Conservation (phyloP, 2,329 filamentous ascomycete species). For the Aspergillus pseudotamarii region DNA sequence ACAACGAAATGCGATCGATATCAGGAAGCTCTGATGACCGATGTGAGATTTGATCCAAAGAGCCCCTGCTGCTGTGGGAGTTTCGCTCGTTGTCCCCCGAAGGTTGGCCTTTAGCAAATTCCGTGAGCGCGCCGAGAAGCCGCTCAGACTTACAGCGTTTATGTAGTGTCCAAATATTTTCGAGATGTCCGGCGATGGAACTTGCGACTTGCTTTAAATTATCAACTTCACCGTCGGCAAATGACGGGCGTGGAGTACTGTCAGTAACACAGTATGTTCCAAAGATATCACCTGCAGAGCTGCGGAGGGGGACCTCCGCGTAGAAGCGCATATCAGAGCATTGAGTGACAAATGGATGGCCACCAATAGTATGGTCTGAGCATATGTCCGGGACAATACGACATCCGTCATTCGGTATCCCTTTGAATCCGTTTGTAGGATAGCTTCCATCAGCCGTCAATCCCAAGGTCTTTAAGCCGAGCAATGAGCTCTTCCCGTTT, state of each 20-base stretch:
- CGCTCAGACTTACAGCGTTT: constrained; percentile 57
- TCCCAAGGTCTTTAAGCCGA: constrained; percentile 21
- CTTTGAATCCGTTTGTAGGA: background rate
- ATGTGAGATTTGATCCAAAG: background rate
- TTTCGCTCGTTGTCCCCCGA: background rate
- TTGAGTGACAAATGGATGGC: constrained; percentile 35
- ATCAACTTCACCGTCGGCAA: constrained; percentile 33
- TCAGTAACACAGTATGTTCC: constrained; percentile 63
- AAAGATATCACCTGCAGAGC: constrained; percentile 57
- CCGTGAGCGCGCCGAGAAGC: constrained; percentile 56
- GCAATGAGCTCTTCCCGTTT: constrained; percentile 24
- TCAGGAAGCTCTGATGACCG: constrained; percentile 9
- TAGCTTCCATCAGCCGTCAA: constrained; percentile 4
- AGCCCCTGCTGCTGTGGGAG: background rate
- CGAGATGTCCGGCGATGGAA: constrained; percentile 60
- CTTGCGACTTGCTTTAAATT: constrained; percentile 15
- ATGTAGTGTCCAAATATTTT: constrained; percentile 55
- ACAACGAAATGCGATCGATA: constrained; percentile 6
- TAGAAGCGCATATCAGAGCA: constrained; percentile 51
- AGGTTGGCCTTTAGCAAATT: constrained; percentile 48
- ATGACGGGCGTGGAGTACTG: constrained; percentile 51
- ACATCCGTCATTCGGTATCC: constrained; percentile 17
- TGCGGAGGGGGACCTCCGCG: constrained; percentile 63
- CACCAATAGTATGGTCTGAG: constrained; percentile 37
- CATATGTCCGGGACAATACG: constrained; percentile 42